Conservation (phyloP, 768 basidiomycete genomes). For the Podaxis sp. region DNA sequence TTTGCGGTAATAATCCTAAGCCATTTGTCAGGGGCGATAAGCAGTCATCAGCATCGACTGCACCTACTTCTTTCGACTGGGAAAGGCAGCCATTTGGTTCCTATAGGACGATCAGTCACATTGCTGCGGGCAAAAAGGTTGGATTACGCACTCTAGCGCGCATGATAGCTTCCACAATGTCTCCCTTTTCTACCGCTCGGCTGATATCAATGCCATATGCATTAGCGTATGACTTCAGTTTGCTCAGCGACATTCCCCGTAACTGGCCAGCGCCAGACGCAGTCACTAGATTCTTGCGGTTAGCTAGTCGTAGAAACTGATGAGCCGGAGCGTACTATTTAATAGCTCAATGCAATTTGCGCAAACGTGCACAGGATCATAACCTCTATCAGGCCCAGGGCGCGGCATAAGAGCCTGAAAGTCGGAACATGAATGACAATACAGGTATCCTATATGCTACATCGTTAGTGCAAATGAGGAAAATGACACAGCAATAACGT, state of each 20-base stretch:
- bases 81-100: conserved; percentile 58
- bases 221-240: conserved; percentile 63
- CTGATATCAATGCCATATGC: conserved; percentile 65
- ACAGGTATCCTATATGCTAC: conserved; percentile 51
- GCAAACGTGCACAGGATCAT: conserved; percentile 65
- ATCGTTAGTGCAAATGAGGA: neutral
- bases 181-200: conserved; percentile 72
- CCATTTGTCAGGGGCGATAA: conserved; percentile 1
- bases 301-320: conserved; percentile 4
- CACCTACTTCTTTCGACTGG: conserved; percentile 49
- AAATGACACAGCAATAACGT: conserved; percentile 19
- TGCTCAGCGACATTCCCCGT: conserved; percentile 49
- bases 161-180: conserved; percentile 65
- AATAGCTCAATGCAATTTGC: conserved; percentile 70
- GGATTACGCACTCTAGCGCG: conserved; percentile 40
- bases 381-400: conserved; percentile 44
- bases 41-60: neutral
- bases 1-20: conserved; percentile 53
- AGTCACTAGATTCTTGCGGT: conserved; percentile 48
- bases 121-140: neutral
- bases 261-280: conserved; percentile 58
- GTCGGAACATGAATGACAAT: conserved; percentile 71
- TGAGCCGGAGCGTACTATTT: conserved; percentile 40
- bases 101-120: conserved; percentile 25
- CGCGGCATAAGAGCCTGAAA: conserved; percentile 80